phyloP scores from a whole-genome alignment of 208 protist species.

The Angomonas desouzai region DNA sequence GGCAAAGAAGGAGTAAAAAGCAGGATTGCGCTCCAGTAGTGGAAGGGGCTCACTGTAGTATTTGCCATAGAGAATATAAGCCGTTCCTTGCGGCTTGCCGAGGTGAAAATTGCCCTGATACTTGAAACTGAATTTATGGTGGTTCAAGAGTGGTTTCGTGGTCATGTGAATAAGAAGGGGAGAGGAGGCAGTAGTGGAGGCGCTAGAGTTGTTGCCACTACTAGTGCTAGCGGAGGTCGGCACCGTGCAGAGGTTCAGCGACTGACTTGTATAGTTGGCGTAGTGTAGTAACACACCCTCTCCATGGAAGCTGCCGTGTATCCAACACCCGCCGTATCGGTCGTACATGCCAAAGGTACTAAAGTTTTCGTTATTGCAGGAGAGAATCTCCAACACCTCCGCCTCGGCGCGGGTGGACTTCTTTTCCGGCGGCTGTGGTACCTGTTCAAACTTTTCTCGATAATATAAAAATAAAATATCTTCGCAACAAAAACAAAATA shows the following conservation, averaged over 20 bases:
- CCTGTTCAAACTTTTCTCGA: not conserved
- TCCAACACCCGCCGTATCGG: conserved; percentile 75
- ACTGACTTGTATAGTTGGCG: conserved; percentile 3
- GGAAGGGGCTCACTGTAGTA: conserved; percentile 20
- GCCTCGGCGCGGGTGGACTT: not conserved
- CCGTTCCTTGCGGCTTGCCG: conserved; percentile 39
- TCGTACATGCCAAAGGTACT: conserved; percentile 46
- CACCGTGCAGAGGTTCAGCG: not conserved
- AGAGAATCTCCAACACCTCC: conserved; percentile 3
- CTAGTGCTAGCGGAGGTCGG: not conserved
- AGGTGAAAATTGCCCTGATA: conserved; percentile 67
- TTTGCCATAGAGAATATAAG: conserved; percentile 32
- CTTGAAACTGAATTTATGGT: conserved; percentile 36
- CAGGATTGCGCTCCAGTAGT: not conserved
- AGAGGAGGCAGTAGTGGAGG: not conserved
- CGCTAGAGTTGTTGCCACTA: not conserved
- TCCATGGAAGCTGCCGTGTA: conserved; percentile 61
- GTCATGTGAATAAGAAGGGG: not conserved
- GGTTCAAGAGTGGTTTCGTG: not conserved
- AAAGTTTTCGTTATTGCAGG: conserved; percentile 9
- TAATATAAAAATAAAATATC: conserved; percentile 5
- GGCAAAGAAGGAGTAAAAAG: conserved; percentile 7
- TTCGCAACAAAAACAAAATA: conserved; percentile 64
- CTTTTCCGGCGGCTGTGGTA: not conserved
- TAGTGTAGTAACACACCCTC: conserved; percentile 55